A percentile compares a stretch with the other conserved stretches of the same genome.
phyloP scores from a whole-genome alignment of 2,329 filamentous ascomycete species.

The Cladosporium sp. region DNA sequence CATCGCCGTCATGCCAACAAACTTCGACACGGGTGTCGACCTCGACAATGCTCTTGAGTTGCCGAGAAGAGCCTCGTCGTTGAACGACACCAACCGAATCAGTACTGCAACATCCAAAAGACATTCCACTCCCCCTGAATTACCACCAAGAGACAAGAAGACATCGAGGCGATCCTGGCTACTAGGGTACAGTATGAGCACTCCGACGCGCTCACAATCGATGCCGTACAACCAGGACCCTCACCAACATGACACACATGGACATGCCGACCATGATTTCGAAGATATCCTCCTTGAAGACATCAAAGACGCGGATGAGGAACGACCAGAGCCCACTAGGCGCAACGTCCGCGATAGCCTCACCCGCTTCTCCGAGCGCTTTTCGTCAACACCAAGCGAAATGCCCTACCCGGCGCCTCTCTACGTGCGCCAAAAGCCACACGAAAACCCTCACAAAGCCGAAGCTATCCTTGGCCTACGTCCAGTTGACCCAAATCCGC shows the following conservation, averaged over 20 bases:
- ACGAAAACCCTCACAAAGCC: conserved; percentile 7
- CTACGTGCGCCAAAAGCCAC: background rate
- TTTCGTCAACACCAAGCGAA: conserved; percentile 23
- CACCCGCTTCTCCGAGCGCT: conserved; percentile 5
- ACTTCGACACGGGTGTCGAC: background rate
- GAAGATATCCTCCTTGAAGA: conserved; percentile 14
- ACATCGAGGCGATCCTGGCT: background rate
- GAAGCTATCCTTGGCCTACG: conserved; percentile 20
- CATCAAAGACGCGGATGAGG: background rate
- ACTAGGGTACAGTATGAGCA: conserved; percentile 8
- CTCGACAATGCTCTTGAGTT: background rate
- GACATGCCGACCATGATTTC: background rate
- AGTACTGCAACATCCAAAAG: background rate
- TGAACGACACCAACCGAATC: background rate
- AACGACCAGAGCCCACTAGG: background rate
- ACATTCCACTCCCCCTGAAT: background rate
- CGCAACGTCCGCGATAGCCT: conserved; percentile 7
- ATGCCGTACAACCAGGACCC: background rate
- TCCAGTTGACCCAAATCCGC: background rate
- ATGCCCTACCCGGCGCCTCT: conserved; percentile 20
- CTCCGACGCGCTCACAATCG: background rate
- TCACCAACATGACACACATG: too few species aligned
- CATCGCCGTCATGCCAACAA: background rate
- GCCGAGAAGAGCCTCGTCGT: background rate
- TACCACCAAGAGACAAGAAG: background rate